Percentiles rank a stretch among this genome's conserved stretches.
Evolutionary conservation across 768 basidiomycete genomes (phyloP).

Genomic region (Calocybe cyanea): DNA sequence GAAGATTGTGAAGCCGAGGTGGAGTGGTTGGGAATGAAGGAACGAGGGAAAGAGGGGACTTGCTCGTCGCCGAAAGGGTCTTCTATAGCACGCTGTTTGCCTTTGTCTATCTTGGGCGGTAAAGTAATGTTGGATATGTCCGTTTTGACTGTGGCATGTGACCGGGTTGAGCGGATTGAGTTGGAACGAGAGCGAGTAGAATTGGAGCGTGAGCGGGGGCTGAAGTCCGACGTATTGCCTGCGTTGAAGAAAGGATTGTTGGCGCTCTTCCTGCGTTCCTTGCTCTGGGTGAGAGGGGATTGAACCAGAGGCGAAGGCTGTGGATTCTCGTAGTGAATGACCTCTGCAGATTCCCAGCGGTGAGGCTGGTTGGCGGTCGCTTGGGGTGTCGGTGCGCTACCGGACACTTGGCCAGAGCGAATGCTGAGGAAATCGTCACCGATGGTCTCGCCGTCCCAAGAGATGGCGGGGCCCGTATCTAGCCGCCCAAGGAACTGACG

Average conservation of each 20-base stretch:
- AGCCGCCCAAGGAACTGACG: conserved; percentile 42
- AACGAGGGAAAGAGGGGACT: conserved; percentile 24
- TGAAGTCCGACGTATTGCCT: neutral
- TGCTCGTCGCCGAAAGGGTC: conserved; percentile 41
- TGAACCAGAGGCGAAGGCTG: conserved; percentile 25
- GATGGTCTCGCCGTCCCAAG: conserved; percentile 54
- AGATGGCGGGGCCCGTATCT: conserved; percentile 37
- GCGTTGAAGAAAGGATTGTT: conserved; percentile 40
- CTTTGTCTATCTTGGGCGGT: conserved; percentile 21
- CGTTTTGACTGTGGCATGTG: conserved; percentile 31
- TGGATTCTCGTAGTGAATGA: conserved; percentile 39
- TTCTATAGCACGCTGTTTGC: conserved; percentile 16
- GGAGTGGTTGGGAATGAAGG: conserved; percentile 27
- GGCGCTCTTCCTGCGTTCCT: conserved; percentile 32
- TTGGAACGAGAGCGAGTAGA: conserved; percentile 31
- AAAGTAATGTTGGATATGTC: conserved; percentile 3
- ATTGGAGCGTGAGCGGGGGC: conserved; percentile 22
- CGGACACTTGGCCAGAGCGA: conserved; percentile 33
- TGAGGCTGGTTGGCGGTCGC: conserved; percentile 49
- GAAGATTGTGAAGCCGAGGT: conserved; percentile 32
- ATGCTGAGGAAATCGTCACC: conserved; percentile 46
- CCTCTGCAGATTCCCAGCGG: conserved; percentile 69
- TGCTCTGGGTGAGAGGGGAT: conserved; percentile 19
- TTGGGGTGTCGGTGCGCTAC: conserved; percentile 57
- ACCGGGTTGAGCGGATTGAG: conserved; percentile 27